Evolutionary conservation across 2,329 filamentous ascomycete species (phyloP), one percentile per base, ranked within the genome.

Genomic region (Didymella pinodella): DNA sequence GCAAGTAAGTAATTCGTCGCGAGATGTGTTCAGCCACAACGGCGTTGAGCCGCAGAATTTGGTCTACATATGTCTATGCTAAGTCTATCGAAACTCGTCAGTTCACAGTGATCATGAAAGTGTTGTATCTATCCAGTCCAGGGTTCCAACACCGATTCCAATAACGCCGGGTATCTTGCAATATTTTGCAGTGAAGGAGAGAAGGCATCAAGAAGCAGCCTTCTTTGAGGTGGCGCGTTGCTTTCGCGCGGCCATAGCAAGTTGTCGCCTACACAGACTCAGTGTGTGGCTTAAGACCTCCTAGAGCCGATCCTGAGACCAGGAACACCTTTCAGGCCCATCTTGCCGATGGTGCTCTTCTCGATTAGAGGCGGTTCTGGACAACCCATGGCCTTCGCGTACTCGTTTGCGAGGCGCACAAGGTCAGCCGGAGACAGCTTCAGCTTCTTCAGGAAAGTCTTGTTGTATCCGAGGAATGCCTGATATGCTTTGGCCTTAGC

Each of bases 401-500:
- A 80, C 25, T 78, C 75, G 59, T 83, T 83, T 11, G 79, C 80
- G 43, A 78, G 59, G 32, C 70, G 68, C 4, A 83, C 80, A 12
- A 82, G 68, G 2, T 75, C 75, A 16, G 70, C 67, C 0, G 77
- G 73, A 22, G 73, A 71, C 11, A 80, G 62, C 44, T 74, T 75
- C 36, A 82, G 65, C 56, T 80, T 77, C 71, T 81, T 80, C 47
- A 77, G 65, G 59, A 78, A 81, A 0, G 75, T 74, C 66, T 81
- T 81, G 72, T 81, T 77, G 71, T 81, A 83, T 25, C 81, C 81
- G 12, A 83, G 72, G 70, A 76, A 83, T 0, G 79, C 79, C 58
- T 79, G 77, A 65, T 83, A 82, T 1, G 79, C 80, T 58, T 80
- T 80, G 3, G 67, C 64, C 58, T 81, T 82, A 3, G 75, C 69